A percentile compares a stretch with the other conserved stretches of the same genome.
Conservation (phyloP, 371 early-diverging fungal genomes). For the Vairimorpha ceranae region DNA sequence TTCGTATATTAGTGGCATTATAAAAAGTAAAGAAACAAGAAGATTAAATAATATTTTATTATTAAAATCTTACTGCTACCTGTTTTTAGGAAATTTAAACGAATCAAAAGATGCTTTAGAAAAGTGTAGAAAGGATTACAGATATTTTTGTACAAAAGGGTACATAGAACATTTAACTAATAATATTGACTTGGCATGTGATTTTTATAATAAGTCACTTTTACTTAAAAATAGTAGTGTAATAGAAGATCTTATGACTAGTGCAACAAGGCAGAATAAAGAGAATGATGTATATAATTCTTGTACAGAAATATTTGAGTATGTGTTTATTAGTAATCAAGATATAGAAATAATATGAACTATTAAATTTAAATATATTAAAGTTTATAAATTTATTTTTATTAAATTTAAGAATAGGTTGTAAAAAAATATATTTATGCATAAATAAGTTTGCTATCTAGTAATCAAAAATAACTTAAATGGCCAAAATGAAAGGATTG, state of each 20-base stretch:
- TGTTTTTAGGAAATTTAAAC: conserved; percentile 45
- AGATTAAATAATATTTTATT: conserved; percentile 20
- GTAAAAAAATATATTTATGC: too few relatives aligned
- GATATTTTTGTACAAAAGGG: conserved; percentile 46
- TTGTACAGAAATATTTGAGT: conserved; percentile 9
- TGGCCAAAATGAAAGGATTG: too few relatives aligned
- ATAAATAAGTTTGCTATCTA: too few relatives aligned
- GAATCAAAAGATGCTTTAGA: conserved; percentile 31
- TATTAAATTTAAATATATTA: too few relatives aligned
- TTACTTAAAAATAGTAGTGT: conserved; percentile 9
- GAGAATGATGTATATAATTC: conserved; percentile 12
- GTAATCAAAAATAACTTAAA: too few relatives aligned
- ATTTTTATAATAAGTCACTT: conserved; percentile 36
- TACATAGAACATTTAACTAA: conserved; percentile 47
- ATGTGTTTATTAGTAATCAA: neutral
- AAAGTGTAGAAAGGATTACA: conserved; percentile 25
- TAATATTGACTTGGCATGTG: conserved; percentile 38
- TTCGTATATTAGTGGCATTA: neutral
- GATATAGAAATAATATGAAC: neutral
- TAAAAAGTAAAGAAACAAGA: neutral
- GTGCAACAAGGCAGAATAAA: neutral
- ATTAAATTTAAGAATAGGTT: too few relatives aligned
- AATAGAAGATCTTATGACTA: conserved; percentile 20
- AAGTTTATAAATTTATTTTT: too few relatives aligned
- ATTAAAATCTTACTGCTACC: conserved; percentile 38